A percentile compares a stretch with the other conserved stretches of the same genome.
phyloP scores from a whole-genome alignment of 2,329 filamentous ascomycete genomes.

The Elsinoe ampelina region DNA sequence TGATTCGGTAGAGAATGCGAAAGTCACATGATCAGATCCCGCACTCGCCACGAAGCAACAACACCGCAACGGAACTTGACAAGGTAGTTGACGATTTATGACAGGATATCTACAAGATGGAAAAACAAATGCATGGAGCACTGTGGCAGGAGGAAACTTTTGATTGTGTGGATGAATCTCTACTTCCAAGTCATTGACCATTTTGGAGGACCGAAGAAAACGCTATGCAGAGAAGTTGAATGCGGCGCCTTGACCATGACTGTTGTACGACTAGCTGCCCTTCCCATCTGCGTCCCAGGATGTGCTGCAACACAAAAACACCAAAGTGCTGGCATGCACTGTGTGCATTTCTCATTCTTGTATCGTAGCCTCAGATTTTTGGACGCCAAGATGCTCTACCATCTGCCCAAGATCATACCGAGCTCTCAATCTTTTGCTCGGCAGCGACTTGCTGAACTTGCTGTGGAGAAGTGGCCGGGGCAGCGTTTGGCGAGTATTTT shows the following conservation, averaged over 20 bases:
- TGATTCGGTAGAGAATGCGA: neutral
- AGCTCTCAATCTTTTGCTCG: neutral
- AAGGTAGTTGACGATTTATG: no score
- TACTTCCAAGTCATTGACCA: neutral
- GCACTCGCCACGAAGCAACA: neutral
- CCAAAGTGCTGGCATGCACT: no score
- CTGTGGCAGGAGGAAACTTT: neutral
- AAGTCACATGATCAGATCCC: neutral
- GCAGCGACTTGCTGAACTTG: neutral
- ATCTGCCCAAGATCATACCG: neutral
- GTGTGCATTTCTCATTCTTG: no score
- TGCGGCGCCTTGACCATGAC: no score
- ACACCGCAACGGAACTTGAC: no score
- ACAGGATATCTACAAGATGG: no score
- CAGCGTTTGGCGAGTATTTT: conserved; percentile 3
- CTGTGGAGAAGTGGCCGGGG: neutral
- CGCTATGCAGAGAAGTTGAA: neutral
- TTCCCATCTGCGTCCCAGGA: no score
- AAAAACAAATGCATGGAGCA: no score
- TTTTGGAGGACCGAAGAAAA: neutral
- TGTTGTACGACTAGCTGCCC: no score
- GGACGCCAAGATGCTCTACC: no score
- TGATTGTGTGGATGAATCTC: neutral
- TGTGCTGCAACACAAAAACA: no score
- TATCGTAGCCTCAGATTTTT: no score